A percentile compares a stretch with the other conserved stretches of the same genome.
Evolutionary conservation across 1,139 yeast genomes (phyloP).

Genomic region (Blastobotrys petasosporus): DNA sequence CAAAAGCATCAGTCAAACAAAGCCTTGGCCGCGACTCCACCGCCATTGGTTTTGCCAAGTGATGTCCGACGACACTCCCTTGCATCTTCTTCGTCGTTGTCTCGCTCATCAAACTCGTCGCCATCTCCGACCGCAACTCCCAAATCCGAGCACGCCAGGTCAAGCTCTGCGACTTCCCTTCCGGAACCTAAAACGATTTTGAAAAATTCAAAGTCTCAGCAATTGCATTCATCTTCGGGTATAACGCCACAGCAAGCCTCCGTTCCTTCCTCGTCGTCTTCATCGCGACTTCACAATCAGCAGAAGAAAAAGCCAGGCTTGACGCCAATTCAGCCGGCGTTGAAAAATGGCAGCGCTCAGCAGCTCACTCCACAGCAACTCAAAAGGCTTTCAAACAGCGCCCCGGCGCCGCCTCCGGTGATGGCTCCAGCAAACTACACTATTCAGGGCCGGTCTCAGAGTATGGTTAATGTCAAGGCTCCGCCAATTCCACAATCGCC

Average conservation of each 20-base stretch:
- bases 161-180: slow-evolving; percentile 16
- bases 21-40: slow-evolving; percentile 11
- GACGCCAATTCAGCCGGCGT: too few relatives aligned
- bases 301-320: background rate
- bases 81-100: slow-evolving; percentile 15
- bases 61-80: slow-evolving; percentile 27
- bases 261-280: slow-evolving; percentile 3
- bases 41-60: slow-evolving; percentile 28
- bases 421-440: slow-evolving; percentile 6
- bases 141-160: slow-evolving; percentile 13
- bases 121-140: slow-evolving; percentile 11
- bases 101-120: slow-evolving; percentile 10
- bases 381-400: background rate
- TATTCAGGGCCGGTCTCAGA: too few relatives aligned
- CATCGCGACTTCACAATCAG: background rate
- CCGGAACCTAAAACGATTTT: slow-evolving; percentile 6
- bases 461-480: background rate
- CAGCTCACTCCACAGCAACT: slow-evolving; percentile 1
- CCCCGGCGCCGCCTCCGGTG: slow-evolving; percentile 4
- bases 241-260: background rate
- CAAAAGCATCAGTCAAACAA: background rate
- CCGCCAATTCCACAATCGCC: background rate
- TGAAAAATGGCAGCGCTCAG: background rate
- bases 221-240: slow-evolving; percentile 8
- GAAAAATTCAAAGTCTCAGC: slow-evolving; percentile 9